Conservation (phyloP, 2,329 filamentous ascomycete species). For the Fusarium falciforme region DNA sequence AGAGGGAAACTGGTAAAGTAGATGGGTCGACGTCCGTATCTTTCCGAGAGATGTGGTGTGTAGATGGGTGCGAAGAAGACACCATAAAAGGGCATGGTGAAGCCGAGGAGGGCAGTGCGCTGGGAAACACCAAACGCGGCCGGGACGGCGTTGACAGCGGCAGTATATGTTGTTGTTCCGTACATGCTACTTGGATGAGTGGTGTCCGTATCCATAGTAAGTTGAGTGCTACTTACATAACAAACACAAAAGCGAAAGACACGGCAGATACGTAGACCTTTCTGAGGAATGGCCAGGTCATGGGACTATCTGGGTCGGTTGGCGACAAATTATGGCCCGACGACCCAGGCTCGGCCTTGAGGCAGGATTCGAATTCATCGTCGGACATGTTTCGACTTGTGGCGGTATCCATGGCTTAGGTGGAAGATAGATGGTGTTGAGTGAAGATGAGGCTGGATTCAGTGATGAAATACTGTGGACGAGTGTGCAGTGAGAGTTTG, state of each 20-base stretch:
- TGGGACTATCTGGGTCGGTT: slow-evolving; percentile 9
- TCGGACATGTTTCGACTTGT: neutral
- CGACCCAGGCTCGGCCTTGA: neutral
- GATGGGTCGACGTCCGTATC: slow-evolving; percentile 10
- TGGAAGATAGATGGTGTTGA: neutral
- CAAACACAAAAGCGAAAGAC: slow-evolving; percentile 6
- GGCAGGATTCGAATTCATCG: neutral
- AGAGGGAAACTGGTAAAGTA: slow-evolving; percentile 10
- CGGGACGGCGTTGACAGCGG: slow-evolving; percentile 4
- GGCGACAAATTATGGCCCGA: neutral
- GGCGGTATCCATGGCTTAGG: neutral
- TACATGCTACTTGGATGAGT: slow-evolving; percentile 2
- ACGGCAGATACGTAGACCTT: slow-evolving; percentile 8
- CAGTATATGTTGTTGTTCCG: slow-evolving; percentile 13
- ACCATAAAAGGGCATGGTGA: slow-evolving; percentile 12
- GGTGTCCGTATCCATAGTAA: neutral
- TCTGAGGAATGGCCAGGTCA: slow-evolving; percentile 4
- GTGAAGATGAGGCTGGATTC: neutral
- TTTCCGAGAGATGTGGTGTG: slow-evolving; percentile 10
- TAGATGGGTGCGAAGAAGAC: slow-evolving; percentile 11
- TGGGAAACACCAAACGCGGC: slow-evolving; percentile 6
- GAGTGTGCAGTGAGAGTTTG: neutral
- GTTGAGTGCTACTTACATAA: neutral
- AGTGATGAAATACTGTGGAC: neutral
- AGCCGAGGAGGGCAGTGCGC: slow-evolving; percentile 11